Base-by-base conservation (phyloP, 306 rosid genomes). In the Vicia villosa region DNA sequence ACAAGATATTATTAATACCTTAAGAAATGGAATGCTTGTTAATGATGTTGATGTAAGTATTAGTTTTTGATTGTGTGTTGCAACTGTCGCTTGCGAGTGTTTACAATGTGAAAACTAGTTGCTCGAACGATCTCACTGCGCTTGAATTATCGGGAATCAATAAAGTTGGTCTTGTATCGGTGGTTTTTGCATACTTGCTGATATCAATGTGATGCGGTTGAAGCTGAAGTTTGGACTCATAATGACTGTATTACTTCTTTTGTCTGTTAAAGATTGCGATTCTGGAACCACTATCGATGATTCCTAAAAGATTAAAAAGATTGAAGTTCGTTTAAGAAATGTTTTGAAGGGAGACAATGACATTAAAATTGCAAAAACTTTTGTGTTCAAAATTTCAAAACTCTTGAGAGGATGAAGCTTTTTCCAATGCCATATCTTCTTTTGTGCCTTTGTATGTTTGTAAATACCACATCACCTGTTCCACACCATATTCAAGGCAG, bases 221-320 rank as follows among this genome's bases (percentile, higher is more conserved):
- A 94, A 66, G 80, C 98, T 60, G 88, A 88, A 72, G 91, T 88
- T 69, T 94, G 98, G 98, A 90, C 97, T 28, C 92, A 90, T 84
- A 94, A 94, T 74, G 97, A 96, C 20, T 81, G 97, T 19, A 90
- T 94, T n/a, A 96, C 97, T 1, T 87, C 97, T 1, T 67, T 88
- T 19, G 85, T 90, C 11, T 87, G 87, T 91, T 0, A 94, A 72
- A 51, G 97, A 94, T 37, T 78, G 80, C 17, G 66, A 80, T 45
- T 90, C 92, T 0, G 98, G 97, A 5, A 80, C 86, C 49, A 73
- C 88, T 3, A 87, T 90, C 30, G 86, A 94, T 59, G 97, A 94
- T 68, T 77, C 92, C 2, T 82, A 78, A 79, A 88, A 58, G 56
- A 85, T 94, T 21, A 78, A 84, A 38, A 68, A 63, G 30, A 90